Conservation (phyloP, 176 grass and related monocot species). For the Alloteropsis semialata region DNA sequence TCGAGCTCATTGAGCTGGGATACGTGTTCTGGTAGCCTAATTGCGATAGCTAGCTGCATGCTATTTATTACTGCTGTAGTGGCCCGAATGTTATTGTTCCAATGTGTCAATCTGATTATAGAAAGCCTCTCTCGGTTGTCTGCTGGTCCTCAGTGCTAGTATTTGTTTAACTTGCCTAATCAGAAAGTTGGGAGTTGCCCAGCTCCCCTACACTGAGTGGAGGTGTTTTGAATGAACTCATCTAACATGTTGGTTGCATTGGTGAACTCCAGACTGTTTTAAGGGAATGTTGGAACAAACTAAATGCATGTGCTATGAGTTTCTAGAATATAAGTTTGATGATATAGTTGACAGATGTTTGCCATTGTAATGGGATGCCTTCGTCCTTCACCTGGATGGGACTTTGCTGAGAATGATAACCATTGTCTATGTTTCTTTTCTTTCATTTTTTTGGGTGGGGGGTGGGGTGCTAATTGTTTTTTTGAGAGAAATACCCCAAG, state of each 20-base stretch:
- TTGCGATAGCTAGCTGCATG: background rate
- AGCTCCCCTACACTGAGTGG: background rate
- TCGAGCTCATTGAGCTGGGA: background rate
- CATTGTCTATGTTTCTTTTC: too few relatives aligned
- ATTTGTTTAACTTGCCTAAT: background rate
- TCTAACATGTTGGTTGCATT: background rate
- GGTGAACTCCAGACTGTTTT: background rate
- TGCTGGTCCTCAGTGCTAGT: background rate
- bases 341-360: background rate
- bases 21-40: background rate
- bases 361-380: background rate
- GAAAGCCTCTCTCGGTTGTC: background rate
- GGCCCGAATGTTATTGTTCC: background rate
- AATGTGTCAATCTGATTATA: constrained; percentile 10
- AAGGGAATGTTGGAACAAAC: background rate
- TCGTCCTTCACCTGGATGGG: background rate
- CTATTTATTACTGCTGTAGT: background rate
- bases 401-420: background rate
- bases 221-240: background rate
- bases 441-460: too few relatives aligned
- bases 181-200: background rate
- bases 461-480: too few relatives aligned
- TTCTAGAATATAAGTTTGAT: background rate
- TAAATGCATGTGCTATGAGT: background rate
- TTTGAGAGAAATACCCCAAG: too few relatives aligned